These are phyloP conservation scores for Pyropia yezoensis DNA, from an alignment of 23 red algal species.

Conservation along the genomic window DNA sequence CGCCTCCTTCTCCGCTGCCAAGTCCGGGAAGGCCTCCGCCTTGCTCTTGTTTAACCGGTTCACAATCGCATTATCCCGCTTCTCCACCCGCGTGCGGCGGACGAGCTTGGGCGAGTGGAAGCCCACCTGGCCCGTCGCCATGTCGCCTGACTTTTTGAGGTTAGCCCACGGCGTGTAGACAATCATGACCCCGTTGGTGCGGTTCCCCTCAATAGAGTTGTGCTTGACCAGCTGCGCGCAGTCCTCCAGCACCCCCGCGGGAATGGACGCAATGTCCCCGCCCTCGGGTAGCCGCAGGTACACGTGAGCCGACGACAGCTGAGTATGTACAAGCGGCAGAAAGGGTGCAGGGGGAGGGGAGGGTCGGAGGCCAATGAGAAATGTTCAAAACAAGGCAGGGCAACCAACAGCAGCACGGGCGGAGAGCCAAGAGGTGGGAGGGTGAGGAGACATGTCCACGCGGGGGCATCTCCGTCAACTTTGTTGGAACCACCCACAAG, in stretches of 20 bases:
- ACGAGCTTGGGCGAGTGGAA: constrained; percentile 56
- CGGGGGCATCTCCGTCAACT: too few relatives aligned
- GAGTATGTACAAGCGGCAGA: background rate
- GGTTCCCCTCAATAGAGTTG: constrained; percentile 95
- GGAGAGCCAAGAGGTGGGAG: too few relatives aligned
- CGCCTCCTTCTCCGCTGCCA: constrained; percentile 41
- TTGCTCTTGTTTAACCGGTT: constrained; percentile 79
- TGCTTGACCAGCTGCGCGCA: constrained; percentile 83
- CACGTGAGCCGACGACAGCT: constrained; percentile 80
- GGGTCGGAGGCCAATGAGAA: too few relatives aligned
- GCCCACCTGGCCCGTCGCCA: constrained; percentile 86
- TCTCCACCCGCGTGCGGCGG: constrained; percentile 52
- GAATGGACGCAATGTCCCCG: constrained; percentile 67
- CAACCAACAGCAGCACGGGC: too few relatives aligned
- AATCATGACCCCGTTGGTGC: constrained; percentile 50
- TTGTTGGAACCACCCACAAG: too few relatives aligned
- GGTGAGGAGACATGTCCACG: too few relatives aligned
- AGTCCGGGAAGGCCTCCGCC: constrained; percentile 59
- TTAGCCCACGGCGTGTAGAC: constrained; percentile 80
- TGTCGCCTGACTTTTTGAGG: constrained; percentile 87
- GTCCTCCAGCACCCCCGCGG: constrained; percentile 51
- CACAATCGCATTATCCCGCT: constrained; percentile 72
- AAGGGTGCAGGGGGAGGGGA: background rate
- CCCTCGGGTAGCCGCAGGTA: constrained; percentile 74
- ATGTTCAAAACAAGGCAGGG: too few relatives aligned